Evolutionary conservation across 2,329 filamentous ascomycete genomes (phyloP).

Genomic region (Fusarium falciforme): DNA sequence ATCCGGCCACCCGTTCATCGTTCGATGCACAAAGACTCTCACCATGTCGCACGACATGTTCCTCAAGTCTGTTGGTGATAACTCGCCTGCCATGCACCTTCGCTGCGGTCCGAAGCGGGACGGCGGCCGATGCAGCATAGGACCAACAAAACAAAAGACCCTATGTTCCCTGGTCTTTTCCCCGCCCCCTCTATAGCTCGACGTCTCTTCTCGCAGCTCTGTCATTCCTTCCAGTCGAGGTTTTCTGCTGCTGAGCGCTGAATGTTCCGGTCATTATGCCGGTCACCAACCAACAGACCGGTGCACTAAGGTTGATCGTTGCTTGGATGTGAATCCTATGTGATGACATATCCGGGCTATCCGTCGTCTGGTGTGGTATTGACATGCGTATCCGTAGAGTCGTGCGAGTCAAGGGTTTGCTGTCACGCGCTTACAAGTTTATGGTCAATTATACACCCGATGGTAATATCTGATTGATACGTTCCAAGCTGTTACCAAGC

Average conservation of each 20-base stretch:
- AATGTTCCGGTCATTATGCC: background rate
- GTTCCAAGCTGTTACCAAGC: background rate
- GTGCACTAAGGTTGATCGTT: background rate
- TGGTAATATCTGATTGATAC: background rate
- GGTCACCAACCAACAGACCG: background rate
- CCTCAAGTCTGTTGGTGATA: constrained; percentile 31
- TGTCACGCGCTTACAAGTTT: background rate
- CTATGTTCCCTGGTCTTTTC: constrained; percentile 10
- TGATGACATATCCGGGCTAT: background rate
- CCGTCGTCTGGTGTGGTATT: background rate
- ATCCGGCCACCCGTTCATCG: constrained; percentile 13
- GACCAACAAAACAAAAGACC: constrained; percentile 24
- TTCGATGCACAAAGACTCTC: constrained; percentile 18
- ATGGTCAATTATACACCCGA: background rate
- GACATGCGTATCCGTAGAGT: background rate
- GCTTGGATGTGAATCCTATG: background rate
- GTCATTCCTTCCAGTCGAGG: background rate
- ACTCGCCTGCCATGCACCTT: constrained; percentile 16
- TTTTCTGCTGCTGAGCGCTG: background rate
- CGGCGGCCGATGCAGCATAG: background rate
- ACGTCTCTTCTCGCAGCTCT: background rate
- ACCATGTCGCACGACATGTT: constrained; percentile 24
- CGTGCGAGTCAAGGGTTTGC: background rate
- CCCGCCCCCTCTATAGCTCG: constrained; percentile 1
- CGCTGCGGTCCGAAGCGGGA: constrained; percentile 29